Base-by-base conservation (phyloP, 2,329 filamentous ascomycete species). In the Colletotrichum higginsianum region DNA sequence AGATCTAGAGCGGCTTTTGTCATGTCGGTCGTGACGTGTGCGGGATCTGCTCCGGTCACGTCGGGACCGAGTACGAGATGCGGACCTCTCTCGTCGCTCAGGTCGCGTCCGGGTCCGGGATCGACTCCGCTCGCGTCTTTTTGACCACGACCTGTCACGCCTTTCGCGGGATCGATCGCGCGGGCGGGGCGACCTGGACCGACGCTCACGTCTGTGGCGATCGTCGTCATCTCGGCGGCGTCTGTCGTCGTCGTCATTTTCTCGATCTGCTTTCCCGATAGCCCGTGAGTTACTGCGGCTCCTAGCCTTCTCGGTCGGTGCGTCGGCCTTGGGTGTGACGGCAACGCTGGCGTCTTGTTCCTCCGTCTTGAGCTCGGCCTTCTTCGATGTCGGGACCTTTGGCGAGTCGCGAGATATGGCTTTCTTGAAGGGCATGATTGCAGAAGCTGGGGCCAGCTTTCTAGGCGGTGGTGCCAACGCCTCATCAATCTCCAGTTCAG, bases 401-500 rank as follows among this genome's bases (percentile, higher is more conserved):
- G 85, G 79, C 3, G 85, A 83, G 18, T 87, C 84, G 61, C 83
- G 73, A 12, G 73, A 67, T 40, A 61, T 40, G 79, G 63, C 84
- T 80, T 80, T 79, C 52, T 81, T 79, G 62, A 90, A 87, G 2
- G 89, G 89, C 66, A 89, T 85, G 68, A 91, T 91, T 40, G 89
- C 89, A 23, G 89, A 91, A 5, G 86, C 86, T 0, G 88, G 88
- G 3, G 79, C 81, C 78, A 86, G 58, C 82, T 86, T 83, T 78
- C 84, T 82, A 2, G 88, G 89, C 1, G 89, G 89, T 3, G 89
- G 89, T 2, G 84, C 86, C 35, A 91, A 80, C 16, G 86, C 84
- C 61, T 86, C 83, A 71, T 90, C 89, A 49, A 90, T 81, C 74
- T 91, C 89, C 62, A 74, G 49, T 75, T 90, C 89, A 9, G 85